Evolutionary conservation across 768 basidiomycete genomes (phyloP).

Genomic region (Mycena chlorophos): DNA sequence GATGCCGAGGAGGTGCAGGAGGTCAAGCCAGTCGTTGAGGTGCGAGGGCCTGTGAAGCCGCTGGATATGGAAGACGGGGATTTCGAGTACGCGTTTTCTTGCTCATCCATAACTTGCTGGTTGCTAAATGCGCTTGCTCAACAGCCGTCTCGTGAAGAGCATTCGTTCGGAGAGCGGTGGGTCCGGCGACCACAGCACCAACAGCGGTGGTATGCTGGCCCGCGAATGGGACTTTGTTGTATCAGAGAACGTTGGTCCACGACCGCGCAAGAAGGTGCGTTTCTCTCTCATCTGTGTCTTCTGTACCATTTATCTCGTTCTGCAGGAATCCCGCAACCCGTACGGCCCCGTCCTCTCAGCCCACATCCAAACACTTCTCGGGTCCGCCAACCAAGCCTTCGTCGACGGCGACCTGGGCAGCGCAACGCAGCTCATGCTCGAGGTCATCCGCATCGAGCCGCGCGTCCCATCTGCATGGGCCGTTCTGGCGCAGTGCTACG

Average conservation of each 20-base stretch:
- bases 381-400: constrained; percentile 86
- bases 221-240: constrained; percentile 76
- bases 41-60: constrained; percentile 15
- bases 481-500: constrained; percentile 82
- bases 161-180: constrained; percentile 41
- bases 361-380: constrained; percentile 73
- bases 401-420: constrained; percentile 65
- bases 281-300: not conserved
- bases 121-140: constrained; percentile 2
- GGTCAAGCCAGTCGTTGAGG: no score
- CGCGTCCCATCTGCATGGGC: constrained; percentile 83
- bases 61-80: constrained; percentile 53
- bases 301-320: constrained; percentile 11
- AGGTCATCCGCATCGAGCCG: constrained; percentile 93
- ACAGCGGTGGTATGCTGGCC: constrained; percentile 47
- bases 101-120: not conserved
- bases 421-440: constrained; percentile 80
- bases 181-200: constrained; percentile 42
- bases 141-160: constrained; percentile 66
- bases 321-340: constrained; percentile 38
- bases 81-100: constrained; percentile 48
- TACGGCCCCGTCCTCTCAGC: constrained; percentile 61
- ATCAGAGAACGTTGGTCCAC: constrained; percentile 64
- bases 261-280: constrained; percentile 49
- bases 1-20: constrained; percentile 39